Base-by-base conservation (phyloP, 2,329 filamentous ascomycete species). In the Botryotinia narcissicola region DNA sequence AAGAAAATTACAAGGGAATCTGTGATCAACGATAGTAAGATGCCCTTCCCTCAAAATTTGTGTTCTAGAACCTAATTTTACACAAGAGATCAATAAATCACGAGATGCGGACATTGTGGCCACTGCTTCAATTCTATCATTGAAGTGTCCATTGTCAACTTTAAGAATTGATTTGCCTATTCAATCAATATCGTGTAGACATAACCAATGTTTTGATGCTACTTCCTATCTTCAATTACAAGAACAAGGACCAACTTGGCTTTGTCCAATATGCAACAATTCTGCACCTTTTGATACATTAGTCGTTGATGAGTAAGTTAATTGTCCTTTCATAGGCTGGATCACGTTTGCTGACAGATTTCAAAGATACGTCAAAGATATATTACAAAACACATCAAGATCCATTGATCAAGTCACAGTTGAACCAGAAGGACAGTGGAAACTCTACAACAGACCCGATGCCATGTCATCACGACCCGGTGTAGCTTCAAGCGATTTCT, bases 121-220 rank as follows among this genome's bases (percentile, higher is more conserved):
- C 1, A 97, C 93, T 3, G 97, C 95, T 1, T 92, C 92, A 71
- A 91, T 96, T 61, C 88, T 99, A 83, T 97, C 95, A 18, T 85
- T 99, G 18, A 97, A 97, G 82, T 97, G 97, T 80, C 96, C 96
- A 0, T 85, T 98, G 46, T 97, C 94, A 4, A 97, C 94, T 51
- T 89, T 94, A 81, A 88, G 95, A 74, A 92, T 99, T 51, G 87
- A 87, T 14, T 86, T 93, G 25, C 96, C 96, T 0, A 94, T 94
- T 78, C 91, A 96, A 48, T 93, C 93, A 6, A 87, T 90, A 4
- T 84, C 90, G 48, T 99, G 96, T 83, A 91, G 89, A 4, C 96
- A 99, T 81, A 93, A 96, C 40, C 94, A 97, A 80, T 99, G 96
- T 81, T 99, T 98, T 78, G 96, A 99, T 81, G 95, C 93, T 4